A percentile compares a stretch with the other conserved stretches of the same genome.
These are phyloP conservation scores for Lasiosphaeris hirsuta DNA, from an alignment of 495 filamentous ascomycete species.

Conservation along the genomic window DNA sequence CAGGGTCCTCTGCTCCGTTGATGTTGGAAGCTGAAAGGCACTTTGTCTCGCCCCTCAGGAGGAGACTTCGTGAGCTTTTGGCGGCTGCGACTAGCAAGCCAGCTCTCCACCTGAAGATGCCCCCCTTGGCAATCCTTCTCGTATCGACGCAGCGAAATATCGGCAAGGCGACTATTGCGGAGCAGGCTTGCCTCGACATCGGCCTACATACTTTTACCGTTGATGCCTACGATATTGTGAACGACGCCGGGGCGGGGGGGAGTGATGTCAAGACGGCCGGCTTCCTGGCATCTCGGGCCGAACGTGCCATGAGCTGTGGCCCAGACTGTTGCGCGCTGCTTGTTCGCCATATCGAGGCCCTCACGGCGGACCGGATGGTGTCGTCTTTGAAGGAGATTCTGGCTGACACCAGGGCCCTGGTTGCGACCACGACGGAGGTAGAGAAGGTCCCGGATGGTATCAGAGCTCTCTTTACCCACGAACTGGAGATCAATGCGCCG, in stretches of 20 bases:
- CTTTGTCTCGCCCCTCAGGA: constrained; percentile 64
- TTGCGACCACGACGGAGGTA: constrained; percentile 91
- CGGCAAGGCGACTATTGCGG: constrained; percentile 76
- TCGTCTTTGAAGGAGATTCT: constrained; percentile 77
- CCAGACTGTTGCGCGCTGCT: constrained; percentile 77
- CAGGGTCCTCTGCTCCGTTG: constrained; percentile 37
- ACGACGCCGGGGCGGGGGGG: constrained; percentile 79
- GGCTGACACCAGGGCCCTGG: constrained; percentile 67
- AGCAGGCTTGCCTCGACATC: constrained; percentile 77
- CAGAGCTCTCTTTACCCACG: constrained; percentile 88
- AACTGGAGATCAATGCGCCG: constrained; percentile 88
- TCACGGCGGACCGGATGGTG: constrained; percentile 86
- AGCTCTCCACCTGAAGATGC: constrained; percentile 80
- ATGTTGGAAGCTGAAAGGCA: constrained; percentile 40
- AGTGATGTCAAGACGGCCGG: constrained; percentile 92
- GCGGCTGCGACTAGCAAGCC: constrained; percentile 83
- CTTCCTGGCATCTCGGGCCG: constrained; percentile 79
- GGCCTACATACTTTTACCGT: constrained; percentile 87
- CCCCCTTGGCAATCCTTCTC: constrained; percentile 81
- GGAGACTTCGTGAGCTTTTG: constrained; percentile 79
- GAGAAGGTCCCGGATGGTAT: constrained; percentile 90
- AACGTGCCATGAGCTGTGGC: constrained; percentile 85
- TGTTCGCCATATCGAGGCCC: constrained; percentile 81
- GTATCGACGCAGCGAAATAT: constrained; percentile 88
- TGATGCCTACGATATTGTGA: constrained; percentile 89